Evolutionary conservation across 345 rosid genomes (phyloP), one percentile per base, ranked within the genome.

Genomic region (Cochlearia excelsa): DNA sequence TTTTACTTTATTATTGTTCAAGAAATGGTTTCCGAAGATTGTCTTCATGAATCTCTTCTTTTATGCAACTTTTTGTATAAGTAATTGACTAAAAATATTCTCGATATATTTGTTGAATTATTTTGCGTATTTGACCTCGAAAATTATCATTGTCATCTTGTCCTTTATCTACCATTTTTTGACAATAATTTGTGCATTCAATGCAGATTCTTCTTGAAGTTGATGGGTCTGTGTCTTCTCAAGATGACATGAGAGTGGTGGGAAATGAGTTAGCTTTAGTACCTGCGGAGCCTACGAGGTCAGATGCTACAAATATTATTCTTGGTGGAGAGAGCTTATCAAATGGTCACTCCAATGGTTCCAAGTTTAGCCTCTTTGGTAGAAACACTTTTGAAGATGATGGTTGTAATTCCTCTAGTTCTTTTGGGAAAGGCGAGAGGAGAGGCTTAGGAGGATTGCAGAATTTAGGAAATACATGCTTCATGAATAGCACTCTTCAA

Each of bases 381-480:
- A 70, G 30, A 58, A 70, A 37, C 8, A 61, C 77, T 26, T 61
- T 81, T 39, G 72, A 56, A 54, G 83, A 82, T 59, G 82, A 85
- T 48, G 77, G 79, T 29, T 68, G 66, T 46, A 81, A 77, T 68
- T 69, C 74, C 9, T 59, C 68, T 9, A 51, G 61, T 52, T 23
- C 1, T 68, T 69, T 37, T 55, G 87, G 70, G 61, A 89, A 78
- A 70, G 88, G 63, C 43, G 95, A 83, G 77, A 80, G 56, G 58
- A 83, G 84, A 43, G 99, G 99, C 68, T 81, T 93, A 75, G 94
- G 90, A 64, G 99, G 99, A 63, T 72, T 93, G 75, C 88, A 79
- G 71, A 93, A 93, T 71, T 73, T 93, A 72, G 99, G 99, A 57
- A 93, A 93, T 59, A 93, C 99, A 61, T 93, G 99, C 79, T 93